These are phyloP conservation scores for Sutorius eximius DNA, from an alignment of 1,284 basidiomycete species.

Conservation along the genomic window DNA sequence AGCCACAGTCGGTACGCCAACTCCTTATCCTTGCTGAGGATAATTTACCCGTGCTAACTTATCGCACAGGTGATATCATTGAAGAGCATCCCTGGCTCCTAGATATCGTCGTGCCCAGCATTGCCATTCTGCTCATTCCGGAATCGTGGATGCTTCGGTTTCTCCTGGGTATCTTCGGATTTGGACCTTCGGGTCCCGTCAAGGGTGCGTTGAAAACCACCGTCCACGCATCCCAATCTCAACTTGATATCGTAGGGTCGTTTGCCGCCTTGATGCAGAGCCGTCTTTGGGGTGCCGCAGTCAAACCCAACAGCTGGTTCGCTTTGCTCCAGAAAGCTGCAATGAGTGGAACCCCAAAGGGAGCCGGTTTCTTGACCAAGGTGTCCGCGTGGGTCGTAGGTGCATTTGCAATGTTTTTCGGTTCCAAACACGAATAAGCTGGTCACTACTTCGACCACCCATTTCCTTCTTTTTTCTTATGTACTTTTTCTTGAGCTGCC, in stretches of 20 bases:
- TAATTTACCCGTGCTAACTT: neutral
- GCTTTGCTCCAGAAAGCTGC: conserved; percentile 17
- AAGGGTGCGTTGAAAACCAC: conserved; percentile 6
- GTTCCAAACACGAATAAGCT: no score
- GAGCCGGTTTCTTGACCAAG: no score
- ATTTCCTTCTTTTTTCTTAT: no score
- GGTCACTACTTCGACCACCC: no score
- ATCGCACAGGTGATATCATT: conserved; percentile 13
- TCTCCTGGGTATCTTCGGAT: conserved; percentile 15
- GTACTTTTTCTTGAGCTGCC: neutral
- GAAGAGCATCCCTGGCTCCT: conserved; percentile 12
- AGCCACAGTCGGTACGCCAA: conserved; percentile 10
- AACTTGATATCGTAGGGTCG: conserved; percentile 1
- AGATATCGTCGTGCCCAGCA: conserved; percentile 1
- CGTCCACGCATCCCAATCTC: neutral
- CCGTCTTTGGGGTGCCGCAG: no score
- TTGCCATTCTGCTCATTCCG: conserved; percentile 8
- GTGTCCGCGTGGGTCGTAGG: no score
- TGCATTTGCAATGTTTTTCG: no score
- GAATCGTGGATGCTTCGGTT: conserved; percentile 13
- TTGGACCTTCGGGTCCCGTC: conserved; percentile 16
- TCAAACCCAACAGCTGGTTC: conserved; percentile 8
- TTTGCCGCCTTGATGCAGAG: no score
- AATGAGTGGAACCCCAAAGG: conserved; percentile 1
- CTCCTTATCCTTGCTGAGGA: neutral